These are phyloP conservation scores for Fusarium brachygibbosum DNA, from an alignment of 2,329 filamentous ascomycete genomes.

Conservation along the genomic window DNA sequence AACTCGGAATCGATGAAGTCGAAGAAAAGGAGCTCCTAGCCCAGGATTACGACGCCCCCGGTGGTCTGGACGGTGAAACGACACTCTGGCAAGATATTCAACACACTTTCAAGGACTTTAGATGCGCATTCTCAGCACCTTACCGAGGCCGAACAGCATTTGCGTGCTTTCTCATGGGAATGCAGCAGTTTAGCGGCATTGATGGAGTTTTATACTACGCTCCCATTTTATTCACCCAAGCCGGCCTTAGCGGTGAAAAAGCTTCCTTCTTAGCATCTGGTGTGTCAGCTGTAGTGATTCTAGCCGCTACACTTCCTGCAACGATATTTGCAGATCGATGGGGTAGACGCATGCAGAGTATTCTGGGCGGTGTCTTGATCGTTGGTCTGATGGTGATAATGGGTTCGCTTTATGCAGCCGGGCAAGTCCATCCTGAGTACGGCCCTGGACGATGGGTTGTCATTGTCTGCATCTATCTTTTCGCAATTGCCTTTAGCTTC, in stretches of 20 bases:
- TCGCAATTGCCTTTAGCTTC: constrained; percentile 59
- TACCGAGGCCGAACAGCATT: constrained; percentile 63
- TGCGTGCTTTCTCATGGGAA: constrained; percentile 69
- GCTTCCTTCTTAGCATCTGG: constrained; percentile 71
- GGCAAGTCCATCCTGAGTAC: constrained; percentile 53
- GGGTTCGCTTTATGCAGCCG: constrained; percentile 63
- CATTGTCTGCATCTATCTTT: constrained; percentile 64
- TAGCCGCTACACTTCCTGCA: constrained; percentile 67
- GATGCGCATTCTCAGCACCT: constrained; percentile 53
- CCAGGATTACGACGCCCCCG: constrained; percentile 11
- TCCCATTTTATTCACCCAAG: constrained; percentile 70
- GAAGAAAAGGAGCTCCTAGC: constrained; percentile 58
- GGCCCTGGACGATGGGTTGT: constrained; percentile 64
- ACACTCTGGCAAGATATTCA: constrained; percentile 48
- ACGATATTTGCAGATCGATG: constrained; percentile 68
- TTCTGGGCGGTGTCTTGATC: constrained; percentile 66
- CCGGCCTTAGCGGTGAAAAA: constrained; percentile 66
- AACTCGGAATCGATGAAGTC: constrained; percentile 60
- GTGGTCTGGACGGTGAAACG: constrained; percentile 48
- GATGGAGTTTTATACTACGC: constrained; percentile 74
- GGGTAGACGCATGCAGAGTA: constrained; percentile 66
- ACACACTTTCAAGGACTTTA: constrained; percentile 52
- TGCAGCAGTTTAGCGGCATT: constrained; percentile 72
- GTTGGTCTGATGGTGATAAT: constrained; percentile 66
- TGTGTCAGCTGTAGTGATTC: constrained; percentile 69